Percentiles rank a stretch among this genome's conserved stretches.
Evolutionary conservation across 2,329 filamentous ascomycete genomes (phyloP).

Genomic region (Aspergillus sp.): DNA sequence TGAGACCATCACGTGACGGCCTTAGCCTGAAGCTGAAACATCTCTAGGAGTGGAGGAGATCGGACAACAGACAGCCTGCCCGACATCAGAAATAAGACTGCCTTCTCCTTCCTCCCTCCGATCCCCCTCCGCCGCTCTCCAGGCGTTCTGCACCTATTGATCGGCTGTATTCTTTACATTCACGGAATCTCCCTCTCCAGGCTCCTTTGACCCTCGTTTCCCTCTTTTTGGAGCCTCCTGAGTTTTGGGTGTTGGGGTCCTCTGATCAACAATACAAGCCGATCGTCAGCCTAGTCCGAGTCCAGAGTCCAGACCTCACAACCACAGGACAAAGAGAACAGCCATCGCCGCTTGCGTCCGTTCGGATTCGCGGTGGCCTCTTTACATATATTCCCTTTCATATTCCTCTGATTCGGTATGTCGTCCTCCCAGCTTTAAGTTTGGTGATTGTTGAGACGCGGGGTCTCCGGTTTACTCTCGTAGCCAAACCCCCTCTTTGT

Average conservation of each 20-base stretch:
- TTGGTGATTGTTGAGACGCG: neutral
- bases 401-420: neutral
- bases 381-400: neutral
- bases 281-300: slow-evolving; percentile 10
- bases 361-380: neutral
- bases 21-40: slow-evolving; percentile 7
- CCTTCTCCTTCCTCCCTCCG: neutral
- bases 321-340: slow-evolving; percentile 8
- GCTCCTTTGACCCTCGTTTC: slow-evolving; percentile 2
- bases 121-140: neutral
- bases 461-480: neutral
- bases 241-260: neutral
- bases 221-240: neutral
- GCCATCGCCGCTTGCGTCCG: neutral
- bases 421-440: neutral
- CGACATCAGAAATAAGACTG: neutral
- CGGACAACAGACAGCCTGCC: neutral
- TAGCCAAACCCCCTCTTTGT: neutral
- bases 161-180: slow-evolving; percentile 6
- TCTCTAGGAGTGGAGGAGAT: neutral
- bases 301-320: slow-evolving; percentile 8
- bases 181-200: neutral
- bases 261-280: slow-evolving; percentile 9
- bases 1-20: slow-evolving; percentile 1
- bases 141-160: slow-evolving; percentile 2